Percentiles rank a stretch among this genome's conserved stretches.
Evolutionary conservation across 2,329 filamentous ascomycete species (phyloP).

Genomic region (Ophiostoma piceae): DNA sequence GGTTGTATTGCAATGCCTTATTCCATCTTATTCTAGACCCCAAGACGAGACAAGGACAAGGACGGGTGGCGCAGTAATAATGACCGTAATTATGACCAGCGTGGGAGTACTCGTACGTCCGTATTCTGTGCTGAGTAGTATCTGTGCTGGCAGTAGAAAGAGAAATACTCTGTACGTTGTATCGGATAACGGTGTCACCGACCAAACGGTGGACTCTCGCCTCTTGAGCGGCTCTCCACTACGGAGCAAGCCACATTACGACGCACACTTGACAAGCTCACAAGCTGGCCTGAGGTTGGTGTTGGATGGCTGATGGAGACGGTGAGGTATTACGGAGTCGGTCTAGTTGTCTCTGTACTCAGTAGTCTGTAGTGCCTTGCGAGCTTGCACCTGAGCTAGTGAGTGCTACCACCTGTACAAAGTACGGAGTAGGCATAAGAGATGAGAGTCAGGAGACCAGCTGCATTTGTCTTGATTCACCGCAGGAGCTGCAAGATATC

Average conservation of each 20-base stretch:
- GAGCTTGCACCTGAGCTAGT: no score
- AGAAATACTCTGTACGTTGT: not conserved
- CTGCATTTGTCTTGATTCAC: not conserved
- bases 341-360: not conserved
- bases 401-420: not conserved
- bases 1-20: not conserved
- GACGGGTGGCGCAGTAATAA: not conserved
- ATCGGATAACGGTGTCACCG: slow-evolving; percentile 7
- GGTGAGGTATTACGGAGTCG: not conserved
- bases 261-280: not conserved
- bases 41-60: not conserved
- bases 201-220: not conserved
- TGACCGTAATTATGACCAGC: not conserved
- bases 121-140: not conserved
- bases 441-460: not conserved
- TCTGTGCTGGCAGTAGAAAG: not conserved
- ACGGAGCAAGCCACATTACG: slow-evolving; percentile 9
- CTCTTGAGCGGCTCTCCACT: not conserved
- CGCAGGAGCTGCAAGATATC: not conserved
- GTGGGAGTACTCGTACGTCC: not conserved
- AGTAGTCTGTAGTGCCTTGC: not conserved
- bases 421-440: no score
- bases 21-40: not conserved
- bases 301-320: not conserved
- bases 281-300: no score